Base-by-base conservation (phyloP, 805 yeast species). In the Saturnispora dispora region DNA sequence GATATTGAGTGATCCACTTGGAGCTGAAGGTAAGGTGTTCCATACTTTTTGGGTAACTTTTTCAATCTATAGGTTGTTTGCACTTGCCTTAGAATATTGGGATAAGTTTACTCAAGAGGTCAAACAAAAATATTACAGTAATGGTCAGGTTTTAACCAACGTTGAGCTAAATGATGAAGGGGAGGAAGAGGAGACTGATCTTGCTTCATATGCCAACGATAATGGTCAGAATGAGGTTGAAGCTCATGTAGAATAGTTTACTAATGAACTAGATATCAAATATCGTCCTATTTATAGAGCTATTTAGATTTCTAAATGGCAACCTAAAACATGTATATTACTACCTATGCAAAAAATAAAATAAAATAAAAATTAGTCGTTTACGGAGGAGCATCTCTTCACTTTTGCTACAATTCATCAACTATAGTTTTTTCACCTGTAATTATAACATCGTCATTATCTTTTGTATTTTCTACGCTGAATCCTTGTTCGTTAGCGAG, bases 401-500 rank as follows among this genome's bases (percentile, higher is more conserved):
- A 25, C 27, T 10, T 11, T 18, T 13, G 13, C 17, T 41, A 15
- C 10, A 42, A 13, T 4, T 25, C 45, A 22, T 42, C 43, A 10
- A 42, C 18, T 13, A 43, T 20, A 13, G 27, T 39, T 10, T 13
- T 33, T n/a, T 45, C 48, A 22, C 47, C 58, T n/a, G 47, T 55
- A 3, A 62, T 60, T 2, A 45, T 47, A 17, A 63, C 41, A 52
- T 64, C 66, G 1, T 51, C 44, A 39, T 48, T 46, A n/a, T 51
- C 50, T 5, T 70, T 76, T 9, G 70, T 76, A 53, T 78, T 76
- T 17, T 72, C 69, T 7, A 88, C 74, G 6, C 70, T 62, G 30
- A 88, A 70, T 1, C 90, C 91, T 60, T 85, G 82, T 63, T 88
- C 96, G 62, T 89, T 88, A 13, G 96, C 95, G 57, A 88, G 70